A percentile compares a stretch with the other conserved stretches of the same genome.
Evolutionary conservation across 2,329 filamentous ascomycete species (phyloP).

Genomic region (Aureobasidium mangrovei): DNA sequence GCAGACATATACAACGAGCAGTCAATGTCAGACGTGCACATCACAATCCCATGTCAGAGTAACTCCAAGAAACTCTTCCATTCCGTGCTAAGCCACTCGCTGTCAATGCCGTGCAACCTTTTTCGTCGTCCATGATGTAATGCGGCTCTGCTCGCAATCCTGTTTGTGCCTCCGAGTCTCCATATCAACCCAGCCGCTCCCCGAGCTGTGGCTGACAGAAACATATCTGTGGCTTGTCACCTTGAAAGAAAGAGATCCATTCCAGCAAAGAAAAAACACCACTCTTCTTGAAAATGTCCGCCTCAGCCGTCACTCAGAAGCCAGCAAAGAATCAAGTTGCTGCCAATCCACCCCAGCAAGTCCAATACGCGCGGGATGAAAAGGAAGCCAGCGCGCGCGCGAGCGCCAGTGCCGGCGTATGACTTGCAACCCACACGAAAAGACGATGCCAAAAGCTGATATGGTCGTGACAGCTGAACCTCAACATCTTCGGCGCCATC

Average conservation of each 20-base stretch:
- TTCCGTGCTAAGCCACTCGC: too few relatives aligned
- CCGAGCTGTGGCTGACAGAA: slow-evolving; percentile 1
- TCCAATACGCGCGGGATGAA: slow-evolving; percentile 17
- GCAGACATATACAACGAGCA: too few relatives aligned
- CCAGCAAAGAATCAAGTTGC: slow-evolving; percentile 12
- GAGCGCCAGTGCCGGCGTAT: slow-evolving; percentile 25
- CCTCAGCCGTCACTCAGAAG: slow-evolving; percentile 16
- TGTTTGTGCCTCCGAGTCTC: not conserved
- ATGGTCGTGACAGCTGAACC: slow-evolving; percentile 25
- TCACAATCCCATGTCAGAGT: too few relatives aligned
- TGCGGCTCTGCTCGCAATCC: slow-evolving; percentile 11
- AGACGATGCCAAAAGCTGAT: not conserved
- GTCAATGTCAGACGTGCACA: too few relatives aligned
- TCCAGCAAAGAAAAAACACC: not conserved
- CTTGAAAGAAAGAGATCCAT: not conserved
- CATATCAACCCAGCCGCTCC: slow-evolving; percentile 11
- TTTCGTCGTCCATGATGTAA: slow-evolving; percentile 5
- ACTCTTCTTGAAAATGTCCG: slow-evolving; percentile 13
- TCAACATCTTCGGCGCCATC: slow-evolving; percentile 30
- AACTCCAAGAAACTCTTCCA: not conserved
- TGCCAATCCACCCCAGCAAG: not conserved
- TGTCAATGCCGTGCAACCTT: not conserved
- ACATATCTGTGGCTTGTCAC: slow-evolving; percentile 1
- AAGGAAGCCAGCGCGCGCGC: slow-evolving; percentile 27
- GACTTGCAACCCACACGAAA: not conserved